Conservation (phyloP, 108 stramenopile genomes). For the Mediolabrus comicus region DNA sequence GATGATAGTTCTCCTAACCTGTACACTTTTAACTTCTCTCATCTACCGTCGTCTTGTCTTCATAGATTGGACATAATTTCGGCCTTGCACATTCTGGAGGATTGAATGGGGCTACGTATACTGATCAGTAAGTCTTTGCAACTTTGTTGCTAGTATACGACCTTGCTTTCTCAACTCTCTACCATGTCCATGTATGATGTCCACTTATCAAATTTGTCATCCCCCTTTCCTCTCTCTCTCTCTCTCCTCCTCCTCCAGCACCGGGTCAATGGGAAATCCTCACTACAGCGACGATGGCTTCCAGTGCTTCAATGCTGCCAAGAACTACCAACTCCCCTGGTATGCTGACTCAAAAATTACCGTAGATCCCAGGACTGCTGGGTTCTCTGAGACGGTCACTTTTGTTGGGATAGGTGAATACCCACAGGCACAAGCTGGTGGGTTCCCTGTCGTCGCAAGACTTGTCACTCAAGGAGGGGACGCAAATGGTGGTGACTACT, state of each 20-base stretch:
- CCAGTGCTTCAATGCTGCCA: conserved; percentile 48
- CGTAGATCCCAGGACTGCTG: too few species aligned
- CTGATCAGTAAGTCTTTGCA: conserved; percentile 32
- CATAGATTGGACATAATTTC: conserved; percentile 1
- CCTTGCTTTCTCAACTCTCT: too few species aligned
- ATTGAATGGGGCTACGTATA: conserved; percentile 21
- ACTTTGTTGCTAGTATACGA: too few species aligned
- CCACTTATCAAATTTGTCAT: too few species aligned
- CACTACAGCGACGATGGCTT: conserved; percentile 26
- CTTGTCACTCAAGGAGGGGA: conserved; percentile 24
- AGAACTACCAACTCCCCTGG: conserved; percentile 40
- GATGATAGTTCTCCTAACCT: not conserved
- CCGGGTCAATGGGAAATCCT: conserved; percentile 35
- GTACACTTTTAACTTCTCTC: not conserved
- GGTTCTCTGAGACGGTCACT: too few species aligned
- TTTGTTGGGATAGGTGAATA: conserved; percentile 46
- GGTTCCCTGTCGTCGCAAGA: conserved; percentile 15
- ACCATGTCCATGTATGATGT: too few species aligned
- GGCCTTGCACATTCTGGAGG: conserved; percentile 36
- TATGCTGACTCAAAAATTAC: conserved; percentile 12
- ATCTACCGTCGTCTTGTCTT: not conserved
- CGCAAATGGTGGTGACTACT: conserved; percentile 23
- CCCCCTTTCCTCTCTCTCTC: too few species aligned
- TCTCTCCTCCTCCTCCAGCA: too few species aligned
- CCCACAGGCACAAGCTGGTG: not conserved